Evolutionary conservation across 371 early-diverging fungal species (phyloP).

Genomic region (Mortierella polycephala): DNA sequence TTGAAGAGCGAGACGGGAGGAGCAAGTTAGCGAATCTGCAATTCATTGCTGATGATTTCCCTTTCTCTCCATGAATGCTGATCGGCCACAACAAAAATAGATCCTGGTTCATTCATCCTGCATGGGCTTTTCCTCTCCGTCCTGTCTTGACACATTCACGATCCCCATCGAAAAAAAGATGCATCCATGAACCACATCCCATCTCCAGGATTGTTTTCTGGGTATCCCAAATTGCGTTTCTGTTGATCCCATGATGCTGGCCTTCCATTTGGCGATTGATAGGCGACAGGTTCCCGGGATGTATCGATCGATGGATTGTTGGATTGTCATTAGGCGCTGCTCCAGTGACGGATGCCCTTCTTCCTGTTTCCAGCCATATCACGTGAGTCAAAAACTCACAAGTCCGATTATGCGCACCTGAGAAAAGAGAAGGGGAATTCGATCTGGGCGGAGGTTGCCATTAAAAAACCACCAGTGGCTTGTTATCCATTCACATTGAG

Average conservation of each 20-base stretch:
- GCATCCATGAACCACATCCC: background rate
- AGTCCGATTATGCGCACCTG: constrained; percentile 29
- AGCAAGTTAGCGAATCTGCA: constrained; percentile 19
- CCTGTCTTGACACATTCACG: background rate
- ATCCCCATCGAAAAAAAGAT: background rate
- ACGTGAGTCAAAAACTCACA: constrained; percentile 5
- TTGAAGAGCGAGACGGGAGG: constrained; percentile 1
- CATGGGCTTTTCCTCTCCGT: background rate
- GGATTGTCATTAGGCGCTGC: constrained; percentile 12
- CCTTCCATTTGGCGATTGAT: background rate
- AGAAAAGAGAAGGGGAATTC: constrained; percentile 32
- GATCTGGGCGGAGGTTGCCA: background rate
- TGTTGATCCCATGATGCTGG: background rate
- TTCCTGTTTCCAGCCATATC: constrained; percentile 14
- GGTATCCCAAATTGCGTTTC: too few relatives aligned
- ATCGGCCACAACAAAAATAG: too few relatives aligned
- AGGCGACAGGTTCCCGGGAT: background rate
- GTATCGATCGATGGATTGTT: constrained; percentile 29
- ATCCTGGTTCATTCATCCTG: background rate
- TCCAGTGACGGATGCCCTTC: background rate
- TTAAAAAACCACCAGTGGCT: background rate
- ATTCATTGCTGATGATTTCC: background rate
- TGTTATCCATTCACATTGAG: too few relatives aligned
- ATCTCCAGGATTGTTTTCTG: background rate
- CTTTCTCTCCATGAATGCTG: background rate